Evolutionary conservation across 768 basidiomycete species (phyloP), one percentile per base, ranked within the genome.

Genomic region (Clitopilus passeckerianus): DNA sequence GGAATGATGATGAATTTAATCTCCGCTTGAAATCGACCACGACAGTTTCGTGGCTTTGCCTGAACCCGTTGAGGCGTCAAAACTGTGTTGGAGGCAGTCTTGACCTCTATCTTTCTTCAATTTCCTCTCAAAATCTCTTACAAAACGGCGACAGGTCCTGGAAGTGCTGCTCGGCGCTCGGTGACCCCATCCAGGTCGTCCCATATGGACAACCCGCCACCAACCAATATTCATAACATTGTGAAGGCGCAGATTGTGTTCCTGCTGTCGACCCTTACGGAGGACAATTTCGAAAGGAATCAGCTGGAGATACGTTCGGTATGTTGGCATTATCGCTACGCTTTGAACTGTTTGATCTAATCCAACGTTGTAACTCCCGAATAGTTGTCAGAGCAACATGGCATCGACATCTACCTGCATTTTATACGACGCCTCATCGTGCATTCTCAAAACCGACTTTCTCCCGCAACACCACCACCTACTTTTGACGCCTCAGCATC

Each of bases 191-290:
- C 82, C 79, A 86, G 89, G 87, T 86, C 86, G 83, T 86, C 87
- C 78, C 84, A 87, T 76, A 91, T 91, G 90, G 90, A 91, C 79
- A 89, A 84, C 71, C 85, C 89, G 80, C 84, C 88, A 75, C 87
- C 81, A 71, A 86, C 88, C 72, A 91, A 91, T 74, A 91, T 93
- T 70, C 87, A 92, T 74, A 93, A 90, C 71, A 93, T 93, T 74
- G 92, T 94, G 77, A 92, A 91, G 76, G 91, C 95, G 61, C 95
- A 99, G 81, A 95, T 99, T 70, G 95, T 96, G 65, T 98, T 99
- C 76, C 83, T 98, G 60, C 84, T 99, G 64, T 94, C 93, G 27
- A 98, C 94, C 24, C 85, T 98, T 62, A 94, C 93, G 60, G 96
- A 98, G 76, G 96, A 98, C 68, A 95, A 94, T 75, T 99, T 93